These are phyloP conservation scores for Pisolithus tinctorius DNA, from an alignment of 768 basidiomycete genomes.

Conservation along the genomic window DNA sequence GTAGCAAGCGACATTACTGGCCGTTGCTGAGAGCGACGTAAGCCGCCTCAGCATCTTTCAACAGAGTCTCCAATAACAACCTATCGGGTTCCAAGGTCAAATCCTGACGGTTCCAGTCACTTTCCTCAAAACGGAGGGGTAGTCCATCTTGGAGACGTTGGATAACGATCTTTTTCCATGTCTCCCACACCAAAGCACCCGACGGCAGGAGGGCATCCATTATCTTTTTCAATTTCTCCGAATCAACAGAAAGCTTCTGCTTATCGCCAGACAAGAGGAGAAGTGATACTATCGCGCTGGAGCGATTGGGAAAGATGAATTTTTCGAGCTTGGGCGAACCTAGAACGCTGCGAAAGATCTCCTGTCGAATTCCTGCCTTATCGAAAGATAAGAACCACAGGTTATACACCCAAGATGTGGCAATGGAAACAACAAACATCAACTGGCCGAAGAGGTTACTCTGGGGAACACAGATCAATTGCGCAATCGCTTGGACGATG, in stretches of 20 bases:
- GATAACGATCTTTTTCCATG: background rate
- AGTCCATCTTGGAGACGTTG: background rate
- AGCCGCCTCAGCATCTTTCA: background rate
- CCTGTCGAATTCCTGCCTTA: slow-evolving; percentile 9
- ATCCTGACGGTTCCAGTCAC: too few relatives aligned
- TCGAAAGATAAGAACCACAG: slow-evolving; percentile 28
- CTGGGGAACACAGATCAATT: too few relatives aligned
- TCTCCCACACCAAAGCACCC: too few relatives aligned
- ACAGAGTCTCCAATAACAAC: background rate
- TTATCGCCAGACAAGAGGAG: background rate
- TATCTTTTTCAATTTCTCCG: too few relatives aligned
- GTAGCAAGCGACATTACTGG: too few relatives aligned
- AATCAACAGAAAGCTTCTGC: background rate
- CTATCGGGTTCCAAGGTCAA: background rate
- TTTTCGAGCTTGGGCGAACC: slow-evolving; percentile 4
- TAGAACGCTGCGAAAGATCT: background rate
- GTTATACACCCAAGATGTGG: slow-evolving; percentile 26
- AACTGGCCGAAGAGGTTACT: too few relatives aligned
- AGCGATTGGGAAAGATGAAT: slow-evolving; percentile 5
- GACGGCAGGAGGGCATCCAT: too few relatives aligned
- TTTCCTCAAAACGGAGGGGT: background rate
- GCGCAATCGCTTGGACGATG: too few relatives aligned
- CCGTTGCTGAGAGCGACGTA: too few relatives aligned
- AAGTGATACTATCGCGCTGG: slow-evolving; percentile 7
- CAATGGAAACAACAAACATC: too few relatives aligned